Conservation (phyloP, 2,329 filamentous ascomycete genomes). For the Epichloe gansuensis region DNA sequence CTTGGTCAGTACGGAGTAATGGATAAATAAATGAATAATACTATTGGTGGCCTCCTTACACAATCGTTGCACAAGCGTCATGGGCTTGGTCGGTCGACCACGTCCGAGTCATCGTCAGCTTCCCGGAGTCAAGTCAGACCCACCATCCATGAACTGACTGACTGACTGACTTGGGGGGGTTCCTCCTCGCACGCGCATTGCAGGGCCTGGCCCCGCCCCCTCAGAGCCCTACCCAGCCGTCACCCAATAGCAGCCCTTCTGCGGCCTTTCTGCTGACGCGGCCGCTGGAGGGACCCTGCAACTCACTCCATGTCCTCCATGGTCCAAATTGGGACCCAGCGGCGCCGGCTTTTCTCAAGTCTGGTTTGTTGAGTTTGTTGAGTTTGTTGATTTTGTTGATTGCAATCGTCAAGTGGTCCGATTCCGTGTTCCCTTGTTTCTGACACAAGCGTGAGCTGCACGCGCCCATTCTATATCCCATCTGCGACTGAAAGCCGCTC, state of each 20-base stretch:
- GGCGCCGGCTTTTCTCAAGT: background rate
- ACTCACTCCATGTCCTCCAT: background rate
- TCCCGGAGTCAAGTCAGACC: background rate
- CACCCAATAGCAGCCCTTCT: slow-evolving; percentile 1
- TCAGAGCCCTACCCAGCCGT: background rate
- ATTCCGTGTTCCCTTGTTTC: background rate
- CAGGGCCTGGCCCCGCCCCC: background rate
- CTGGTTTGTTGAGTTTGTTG: background rate
- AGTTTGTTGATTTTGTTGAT: background rate
- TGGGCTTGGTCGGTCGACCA: background rate
- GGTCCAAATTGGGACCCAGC: background rate
- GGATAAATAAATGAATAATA: too few species aligned
- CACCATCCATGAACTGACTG: background rate
- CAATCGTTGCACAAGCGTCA: too few species aligned
- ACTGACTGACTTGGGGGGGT: background rate
- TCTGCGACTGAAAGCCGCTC: background rate
- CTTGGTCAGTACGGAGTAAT: too few species aligned
- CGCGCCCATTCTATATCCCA: background rate
- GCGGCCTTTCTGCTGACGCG: slow-evolving; percentile 10
- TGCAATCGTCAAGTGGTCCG: background rate
- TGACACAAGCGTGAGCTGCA: background rate
- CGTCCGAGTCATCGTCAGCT: background rate
- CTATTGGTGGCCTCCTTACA: too few species aligned
- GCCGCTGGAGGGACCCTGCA: slow-evolving; percentile 1
- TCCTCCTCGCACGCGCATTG: background rate